These are phyloP conservation scores for Lophiostoma macrostomum DNA, from an alignment of 495 filamentous ascomycete genomes.

Conservation along the genomic window DNA sequence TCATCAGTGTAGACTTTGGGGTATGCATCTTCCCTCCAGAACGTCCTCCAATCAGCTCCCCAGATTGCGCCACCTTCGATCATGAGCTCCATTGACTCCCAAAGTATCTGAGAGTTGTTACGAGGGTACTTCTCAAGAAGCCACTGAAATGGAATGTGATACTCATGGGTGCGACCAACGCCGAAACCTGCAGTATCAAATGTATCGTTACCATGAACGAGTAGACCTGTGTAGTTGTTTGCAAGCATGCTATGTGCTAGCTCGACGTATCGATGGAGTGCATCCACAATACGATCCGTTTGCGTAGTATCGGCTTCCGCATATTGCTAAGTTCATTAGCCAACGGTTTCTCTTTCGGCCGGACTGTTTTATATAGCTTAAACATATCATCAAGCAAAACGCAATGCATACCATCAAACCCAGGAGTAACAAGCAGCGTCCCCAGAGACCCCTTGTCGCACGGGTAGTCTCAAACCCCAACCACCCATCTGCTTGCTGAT, in stretches of 20 bases:
- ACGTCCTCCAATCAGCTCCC: constrained; percentile 3
- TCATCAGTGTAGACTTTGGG: too few species aligned
- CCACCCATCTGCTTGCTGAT: constrained; percentile 60
- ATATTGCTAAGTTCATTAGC: too few species aligned
- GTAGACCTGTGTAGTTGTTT: constrained; percentile 50
- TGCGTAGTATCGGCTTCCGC: constrained; percentile 44
- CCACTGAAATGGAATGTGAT: constrained; percentile 1
- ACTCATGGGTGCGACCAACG: background rate
- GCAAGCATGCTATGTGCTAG: constrained; percentile 50
- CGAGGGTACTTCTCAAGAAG: background rate
- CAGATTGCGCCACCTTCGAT: background rate
- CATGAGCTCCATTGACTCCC: background rate
- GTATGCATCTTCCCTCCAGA: too few species aligned
- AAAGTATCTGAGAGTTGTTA: background rate
- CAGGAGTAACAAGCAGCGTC: constrained; percentile 51
- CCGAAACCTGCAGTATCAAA: constrained; percentile 26
- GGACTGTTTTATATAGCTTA: too few species aligned
- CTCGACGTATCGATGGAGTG: constrained; percentile 42
- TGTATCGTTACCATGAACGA: constrained; percentile 43
- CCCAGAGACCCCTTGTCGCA: constrained; percentile 53
- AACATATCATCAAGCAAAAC: too few species aligned
- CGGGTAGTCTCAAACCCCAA: constrained; percentile 54
- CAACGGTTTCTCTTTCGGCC: too few species aligned
- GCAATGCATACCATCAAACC: constrained; percentile 49
- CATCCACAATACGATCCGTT: constrained; percentile 38